phyloP scores from a whole-genome alignment of 2,329 filamentous ascomycete genomes.

The Trichoderma koningii region DNA sequence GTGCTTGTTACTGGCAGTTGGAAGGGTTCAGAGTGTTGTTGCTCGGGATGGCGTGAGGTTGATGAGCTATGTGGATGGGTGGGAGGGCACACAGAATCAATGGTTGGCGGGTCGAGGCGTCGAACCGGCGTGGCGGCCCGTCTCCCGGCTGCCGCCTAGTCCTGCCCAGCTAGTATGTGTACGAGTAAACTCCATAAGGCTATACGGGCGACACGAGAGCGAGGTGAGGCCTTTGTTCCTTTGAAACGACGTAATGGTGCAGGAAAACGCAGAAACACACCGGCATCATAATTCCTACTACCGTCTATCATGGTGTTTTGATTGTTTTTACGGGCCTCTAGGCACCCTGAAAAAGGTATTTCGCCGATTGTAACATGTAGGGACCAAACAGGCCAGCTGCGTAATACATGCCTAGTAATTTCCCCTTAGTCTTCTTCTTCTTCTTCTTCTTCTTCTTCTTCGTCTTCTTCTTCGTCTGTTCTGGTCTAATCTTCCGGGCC shows the following conservation, averaged over 20 bases:
- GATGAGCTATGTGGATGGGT: not conserved
- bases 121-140: conserved; percentile 7
- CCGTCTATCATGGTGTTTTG: not conserved
- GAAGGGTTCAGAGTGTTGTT: too few species aligned
- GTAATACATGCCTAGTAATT: too few species aligned
- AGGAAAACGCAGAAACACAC: not conserved
- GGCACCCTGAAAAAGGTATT: too few species aligned
- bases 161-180: not conserved
- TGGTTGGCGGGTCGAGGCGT: conserved; percentile 12
- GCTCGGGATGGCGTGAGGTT: not conserved
- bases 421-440: too few species aligned
- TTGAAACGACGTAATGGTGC: conserved; percentile 6
- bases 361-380: not conserved
- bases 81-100: not conserved
- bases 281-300: not conserved
- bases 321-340: too few species aligned
- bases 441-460: not conserved
- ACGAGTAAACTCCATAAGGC: not conserved
- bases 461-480: not conserved
- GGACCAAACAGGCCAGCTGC: not conserved
- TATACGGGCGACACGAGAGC: not conserved
- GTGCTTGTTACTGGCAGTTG: not conserved
- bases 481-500: not conserved
- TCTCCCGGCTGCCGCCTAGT: conserved; percentile 15
- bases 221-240: too few species aligned